Evolutionary conservation across 331 rosid species (phyloP), one percentile per base, ranked within the genome.

Genomic region (Erythrophleum ivorense): DNA sequence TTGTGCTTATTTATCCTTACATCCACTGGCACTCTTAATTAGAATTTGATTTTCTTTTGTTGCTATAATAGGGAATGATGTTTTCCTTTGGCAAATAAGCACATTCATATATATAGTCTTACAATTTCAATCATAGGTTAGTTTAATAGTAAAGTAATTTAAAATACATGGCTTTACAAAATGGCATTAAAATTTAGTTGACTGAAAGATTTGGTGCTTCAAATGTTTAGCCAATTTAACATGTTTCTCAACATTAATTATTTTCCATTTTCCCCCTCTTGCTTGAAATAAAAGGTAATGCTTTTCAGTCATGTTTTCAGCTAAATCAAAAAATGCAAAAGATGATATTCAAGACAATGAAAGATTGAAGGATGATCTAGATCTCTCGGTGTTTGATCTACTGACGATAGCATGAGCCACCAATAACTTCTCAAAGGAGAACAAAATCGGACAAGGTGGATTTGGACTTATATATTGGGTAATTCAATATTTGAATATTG

Each of bases 371-470:
- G 40, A 70, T 48, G 78, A 77, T 60, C 19, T 59, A 31, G 85
- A 70, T 40, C 78, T 82, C 7, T 74, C 78, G 34, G 16, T 69
- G 73, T 45, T 82, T 77, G 59, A 70, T 38, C 46, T 76, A 0
- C 21, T 38, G 16, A 33, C 78, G 18, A 76, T 82, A n/a, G 9
- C 8, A 18, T 7, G 16, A 24, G 78, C 82, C 50, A 82, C 68
- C 3, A 34, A 29, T 31, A 4, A 77, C 77, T 82, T 76, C 64
- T 77, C 74, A 0, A 3, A 1, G 13, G 49, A 46, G 34, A 82
- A 82, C n/a, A 82, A 82, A 80, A 62, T 68, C 0, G 85, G 85
- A 38, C 14, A 82, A 70, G 85, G 85, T 43, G 85, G 77, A 45
- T 82, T 82, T 68, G 81, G 85, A 58, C 33, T 73, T 9, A 78